phyloP scores from a whole-genome alignment of 192 early-diverging fungal species.

The Glomus cerebriforme region DNA sequence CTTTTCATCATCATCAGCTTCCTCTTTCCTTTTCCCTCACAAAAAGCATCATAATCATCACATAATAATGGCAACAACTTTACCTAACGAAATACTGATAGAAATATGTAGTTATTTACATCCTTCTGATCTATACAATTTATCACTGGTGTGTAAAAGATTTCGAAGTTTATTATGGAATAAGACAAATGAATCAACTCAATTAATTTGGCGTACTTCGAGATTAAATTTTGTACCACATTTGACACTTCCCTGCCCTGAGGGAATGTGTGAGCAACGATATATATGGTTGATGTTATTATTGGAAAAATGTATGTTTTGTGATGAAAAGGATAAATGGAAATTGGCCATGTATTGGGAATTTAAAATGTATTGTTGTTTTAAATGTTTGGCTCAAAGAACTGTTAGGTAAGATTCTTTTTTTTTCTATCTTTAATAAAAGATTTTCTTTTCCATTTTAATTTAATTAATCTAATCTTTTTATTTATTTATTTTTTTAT shows the following conservation, averaged over 20 bases:
- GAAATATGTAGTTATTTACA: neutral
- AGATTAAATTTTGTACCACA: neutral
- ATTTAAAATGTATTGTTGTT: constrained; percentile 17
- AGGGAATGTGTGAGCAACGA: neutral
- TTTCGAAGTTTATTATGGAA: constrained; percentile 7
- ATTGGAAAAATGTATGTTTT: constrained; percentile 9
- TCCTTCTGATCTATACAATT: constrained; percentile 13
- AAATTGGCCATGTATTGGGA: constrained; percentile 14
- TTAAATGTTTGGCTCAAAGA: constrained; percentile 3
- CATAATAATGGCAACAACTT: no score
- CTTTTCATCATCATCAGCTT: no score
- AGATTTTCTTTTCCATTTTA: no score
- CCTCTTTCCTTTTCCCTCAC: no score
- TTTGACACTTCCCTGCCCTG: neutral
- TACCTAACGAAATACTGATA: constrained; percentile 1
- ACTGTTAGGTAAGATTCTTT: neutral
- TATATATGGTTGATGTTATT: constrained; percentile 18
- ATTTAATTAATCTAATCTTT: neutral
- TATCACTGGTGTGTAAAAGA: neutral
- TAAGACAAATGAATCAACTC: neutral
- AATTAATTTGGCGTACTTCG: constrained; percentile 6
- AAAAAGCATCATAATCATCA: no score
- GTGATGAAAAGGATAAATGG: constrained; percentile 12
- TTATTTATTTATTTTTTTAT: neutral
- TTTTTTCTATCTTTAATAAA: no score